phyloP scores from a whole-genome alignment of 352 stramenopile genomes.

The Pythium dissimile region DNA sequence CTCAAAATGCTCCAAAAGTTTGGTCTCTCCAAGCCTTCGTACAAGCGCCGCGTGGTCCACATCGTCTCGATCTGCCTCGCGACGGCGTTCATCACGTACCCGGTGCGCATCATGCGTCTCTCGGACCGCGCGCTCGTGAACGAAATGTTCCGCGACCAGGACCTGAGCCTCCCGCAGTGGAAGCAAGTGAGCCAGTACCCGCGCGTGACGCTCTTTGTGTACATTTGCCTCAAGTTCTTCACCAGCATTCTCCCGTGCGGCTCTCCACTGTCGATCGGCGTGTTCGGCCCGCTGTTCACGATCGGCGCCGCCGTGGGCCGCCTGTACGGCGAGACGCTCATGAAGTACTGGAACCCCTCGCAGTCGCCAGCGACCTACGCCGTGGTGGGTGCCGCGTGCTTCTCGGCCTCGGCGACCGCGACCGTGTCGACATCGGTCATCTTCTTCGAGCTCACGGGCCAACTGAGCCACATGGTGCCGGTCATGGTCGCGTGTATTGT shows the following conservation, averaged over 20 bases:
- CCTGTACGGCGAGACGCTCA: slow-evolving; percentile 73
- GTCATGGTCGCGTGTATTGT: slow-evolving; percentile 81
- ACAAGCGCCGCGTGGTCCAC: slow-evolving; percentile 55
- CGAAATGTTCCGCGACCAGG: slow-evolving; percentile 68
- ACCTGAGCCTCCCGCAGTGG: slow-evolving; percentile 54
- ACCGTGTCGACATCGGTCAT: slow-evolving; percentile 87
- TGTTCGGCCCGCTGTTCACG: slow-evolving; percentile 81
- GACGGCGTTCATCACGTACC: slow-evolving; percentile 62
- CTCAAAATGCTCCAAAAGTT: slow-evolving; percentile 49
- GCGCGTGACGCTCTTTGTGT: slow-evolving; percentile 59
- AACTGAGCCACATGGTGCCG: slow-evolving; percentile 79
- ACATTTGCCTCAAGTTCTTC: slow-evolving; percentile 69
- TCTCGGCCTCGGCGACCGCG: slow-evolving; percentile 87
- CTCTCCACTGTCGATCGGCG: slow-evolving; percentile 69
- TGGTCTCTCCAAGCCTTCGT: slow-evolving; percentile 44
- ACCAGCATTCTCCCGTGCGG: slow-evolving; percentile 68
- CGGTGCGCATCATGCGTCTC: slow-evolving; percentile 64
- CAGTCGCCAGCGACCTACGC: slow-evolving; percentile 83
- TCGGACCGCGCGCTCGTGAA: slow-evolving; percentile 73
- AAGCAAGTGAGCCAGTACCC: slow-evolving; percentile 58
- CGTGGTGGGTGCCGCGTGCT: slow-evolving; percentile 89
- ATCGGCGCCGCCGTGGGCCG: slow-evolving; percentile 73
- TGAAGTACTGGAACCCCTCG: slow-evolving; percentile 72
- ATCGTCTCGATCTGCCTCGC: slow-evolving; percentile 57
- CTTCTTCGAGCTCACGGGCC: slow-evolving; percentile 84